Base-by-base conservation (phyloP, 257 asterid species). In the Solanum chilense region DNA sequence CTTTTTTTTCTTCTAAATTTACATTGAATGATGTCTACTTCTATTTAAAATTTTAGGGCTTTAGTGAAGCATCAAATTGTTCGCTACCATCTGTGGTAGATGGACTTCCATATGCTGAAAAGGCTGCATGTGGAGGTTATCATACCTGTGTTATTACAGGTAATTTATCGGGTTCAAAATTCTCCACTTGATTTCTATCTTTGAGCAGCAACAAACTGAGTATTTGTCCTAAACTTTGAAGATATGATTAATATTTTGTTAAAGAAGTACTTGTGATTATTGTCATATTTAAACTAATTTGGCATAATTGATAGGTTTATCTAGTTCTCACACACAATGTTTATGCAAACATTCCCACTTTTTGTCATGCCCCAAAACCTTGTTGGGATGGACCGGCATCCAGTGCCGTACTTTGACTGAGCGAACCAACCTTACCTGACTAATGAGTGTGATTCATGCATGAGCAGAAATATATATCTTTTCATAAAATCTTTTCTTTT, bases 61-160 rank as follows among this genome's bases (percentile, higher is more conserved):
- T 92, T 89, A 95, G 94, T 83, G 95, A 93, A 88, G 93, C 92
- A 89, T 92, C 92, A 89, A 91, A 87, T 83, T 92, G 86, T 20
- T 88, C 96, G 33, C 87, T 91, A 84, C 99, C 98, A 58, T 92
- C 93, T 82, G 88, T 91, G 64, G 85, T 97, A 69, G 88, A 90
- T 76, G 73, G 91, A 37, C 89, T 97, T 64, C 98, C 98, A 64
- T 87, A 84, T 88, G 93, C 98, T 25, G 91, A 92, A 83, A 94
- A 92, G 90, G 96, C 92, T 74, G 94, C 95, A 80, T 97, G 99
- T 86, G 99, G 99, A 90, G 99, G 98, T 88, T 96, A 97, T 88
- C 99, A 97, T 93, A 97, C 99, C 45, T 95, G 99, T 86, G 90
- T 93, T 86, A 86, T 95, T 88, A 91, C 99, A 92, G 91, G 99